Conservation (phyloP, 495 filamentous ascomycete species). For the Melanomma pulvis-pyrius region DNA sequence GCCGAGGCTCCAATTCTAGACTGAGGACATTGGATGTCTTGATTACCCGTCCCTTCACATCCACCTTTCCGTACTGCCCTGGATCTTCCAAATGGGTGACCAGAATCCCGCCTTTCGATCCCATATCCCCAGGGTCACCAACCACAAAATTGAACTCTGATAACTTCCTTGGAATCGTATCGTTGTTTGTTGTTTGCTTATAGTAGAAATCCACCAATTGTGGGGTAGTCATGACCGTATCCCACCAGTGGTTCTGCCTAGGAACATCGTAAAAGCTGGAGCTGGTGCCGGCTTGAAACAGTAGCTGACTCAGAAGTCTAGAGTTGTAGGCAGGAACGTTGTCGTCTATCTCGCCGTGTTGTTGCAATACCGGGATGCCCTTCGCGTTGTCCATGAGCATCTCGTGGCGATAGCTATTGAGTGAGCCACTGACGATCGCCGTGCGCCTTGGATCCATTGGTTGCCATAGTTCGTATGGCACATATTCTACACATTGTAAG, state of each 20-base stretch:
- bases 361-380: constrained; percentile 59
- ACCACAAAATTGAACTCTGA: constrained; percentile 52
- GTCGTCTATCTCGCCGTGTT: constrained; percentile 60
- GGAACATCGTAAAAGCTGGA: constrained; percentile 57
- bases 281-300: constrained; percentile 47
- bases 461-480: constrained; percentile 62
- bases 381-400: constrained; percentile 55
- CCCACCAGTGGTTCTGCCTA: constrained; percentile 58
- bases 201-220: constrained; percentile 52
- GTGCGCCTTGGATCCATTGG: constrained; percentile 53
- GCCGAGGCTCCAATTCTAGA: constrained; percentile 25
- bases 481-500: constrained; percentile 52
- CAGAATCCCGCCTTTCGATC: constrained; percentile 53
- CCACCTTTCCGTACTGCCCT: constrained; percentile 46
- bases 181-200: constrained; percentile 32
- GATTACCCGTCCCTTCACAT: constrained; percentile 22
- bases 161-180: constrained; percentile 22
- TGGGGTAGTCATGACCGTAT: constrained; percentile 48
- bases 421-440: constrained; percentile 50
- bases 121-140: constrained; percentile 55
- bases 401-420: constrained; percentile 60
- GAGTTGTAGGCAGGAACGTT: constrained; percentile 65
- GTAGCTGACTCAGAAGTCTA: constrained; percentile 54
- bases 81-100: constrained; percentile 53
- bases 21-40: constrained; percentile 39